Conservation (phyloP, 2,329 filamentous ascomycete species). For the Diaporthe sp. region DNA sequence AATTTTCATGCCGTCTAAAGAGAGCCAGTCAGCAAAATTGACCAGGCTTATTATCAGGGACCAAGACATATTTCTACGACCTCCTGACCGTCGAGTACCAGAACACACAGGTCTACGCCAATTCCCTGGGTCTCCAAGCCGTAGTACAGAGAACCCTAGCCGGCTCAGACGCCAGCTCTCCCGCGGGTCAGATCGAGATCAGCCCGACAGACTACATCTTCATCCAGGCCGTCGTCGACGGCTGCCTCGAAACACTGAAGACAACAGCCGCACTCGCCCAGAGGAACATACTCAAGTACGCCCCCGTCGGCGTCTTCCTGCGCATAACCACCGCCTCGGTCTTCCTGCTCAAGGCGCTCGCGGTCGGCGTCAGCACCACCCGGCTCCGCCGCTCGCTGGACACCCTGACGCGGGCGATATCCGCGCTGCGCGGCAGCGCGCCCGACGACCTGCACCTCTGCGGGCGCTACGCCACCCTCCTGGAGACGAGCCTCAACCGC, state of each 20-base stretch:
- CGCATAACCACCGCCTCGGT: slow-evolving; percentile 1
- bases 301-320: slow-evolving; percentile 1
- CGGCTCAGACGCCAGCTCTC: not conserved
- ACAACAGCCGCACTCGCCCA: not conserved
- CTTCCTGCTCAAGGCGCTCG: not conserved
- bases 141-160: not conserved
- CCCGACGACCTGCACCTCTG: slow-evolving; percentile 5
- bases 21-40: not conserved
- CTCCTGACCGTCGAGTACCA: not conserved
- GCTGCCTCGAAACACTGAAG: not conserved
- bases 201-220: slow-evolving; percentile 1
- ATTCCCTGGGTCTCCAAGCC: not conserved
- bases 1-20: not conserved
- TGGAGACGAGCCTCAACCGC: slow-evolving; percentile 9
- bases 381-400: not conserved
- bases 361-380: slow-evolving; percentile 1
- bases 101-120: slow-evolving; percentile 4
- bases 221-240: slow-evolving; percentile 15
- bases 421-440: not conserved
- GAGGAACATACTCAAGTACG: not conserved
- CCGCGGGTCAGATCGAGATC: slow-evolving; percentile 2
- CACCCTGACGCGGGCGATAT: not conserved
- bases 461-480: not conserved
- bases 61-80: not conserved
- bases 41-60: not conserved